A percentile compares a stretch with the other conserved stretches of the same genome.
These are phyloP conservation scores for Backusella westeae DNA, from an alignment of 192 early-diverging fungal genomes.

Conservation along the genomic window DNA sequence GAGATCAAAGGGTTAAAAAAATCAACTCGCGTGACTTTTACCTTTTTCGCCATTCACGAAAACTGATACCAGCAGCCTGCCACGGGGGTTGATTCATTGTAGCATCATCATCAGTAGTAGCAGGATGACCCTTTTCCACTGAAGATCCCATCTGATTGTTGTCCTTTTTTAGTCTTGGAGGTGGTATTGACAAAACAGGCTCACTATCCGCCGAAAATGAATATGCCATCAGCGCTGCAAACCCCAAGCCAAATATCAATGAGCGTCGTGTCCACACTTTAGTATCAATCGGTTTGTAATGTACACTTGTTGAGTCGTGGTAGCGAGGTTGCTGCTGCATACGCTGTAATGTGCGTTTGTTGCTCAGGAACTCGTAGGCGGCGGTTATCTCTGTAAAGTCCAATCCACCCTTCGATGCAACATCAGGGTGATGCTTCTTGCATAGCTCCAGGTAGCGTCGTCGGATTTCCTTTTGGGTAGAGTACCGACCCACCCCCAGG, in stretches of 20 bases:
- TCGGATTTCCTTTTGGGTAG: constrained; percentile 22
- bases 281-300: background rate
- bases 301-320: background rate
- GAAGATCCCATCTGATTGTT: background rate
- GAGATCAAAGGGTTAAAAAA: background rate
- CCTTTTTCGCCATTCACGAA: constrained; percentile 15
- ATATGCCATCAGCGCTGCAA: background rate
- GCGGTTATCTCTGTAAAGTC: constrained; percentile 28
- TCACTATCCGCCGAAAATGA: background rate
- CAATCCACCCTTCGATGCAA: background rate
- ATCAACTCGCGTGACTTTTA: background rate
- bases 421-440: constrained; percentile 33
- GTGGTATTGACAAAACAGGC: background rate
- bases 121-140: background rate
- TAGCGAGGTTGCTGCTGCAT: background rate
- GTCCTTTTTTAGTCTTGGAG: background rate
- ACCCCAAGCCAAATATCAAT: background rate
- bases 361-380: constrained; percentile 22
- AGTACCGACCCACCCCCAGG: constrained; percentile 20
- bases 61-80: constrained; percentile 4
- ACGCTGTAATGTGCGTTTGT: background rate
- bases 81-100: background rate
- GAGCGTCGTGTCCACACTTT: background rate
- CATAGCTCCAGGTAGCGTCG: constrained; percentile 22
- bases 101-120: background rate